phyloP scores from a whole-genome alignment of 805 yeast genomes.

The Starmerella davenportii region DNA sequence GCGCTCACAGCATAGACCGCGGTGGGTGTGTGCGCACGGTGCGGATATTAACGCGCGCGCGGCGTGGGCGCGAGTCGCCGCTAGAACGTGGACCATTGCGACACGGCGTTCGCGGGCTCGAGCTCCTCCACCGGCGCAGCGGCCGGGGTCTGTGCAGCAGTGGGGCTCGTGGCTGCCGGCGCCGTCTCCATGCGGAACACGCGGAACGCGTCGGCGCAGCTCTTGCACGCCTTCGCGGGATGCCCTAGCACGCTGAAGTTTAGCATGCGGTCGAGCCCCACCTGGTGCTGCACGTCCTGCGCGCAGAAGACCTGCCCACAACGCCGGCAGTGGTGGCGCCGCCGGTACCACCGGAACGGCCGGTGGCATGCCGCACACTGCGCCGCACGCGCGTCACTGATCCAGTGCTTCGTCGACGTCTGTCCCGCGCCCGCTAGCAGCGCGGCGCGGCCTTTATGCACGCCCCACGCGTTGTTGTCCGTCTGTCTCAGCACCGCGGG shows the following conservation, averaged over 20 bases:
- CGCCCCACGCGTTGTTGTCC: constrained; percentile 18
- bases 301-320: constrained; percentile 71
- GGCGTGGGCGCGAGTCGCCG: no score
- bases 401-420: constrained; percentile 26
- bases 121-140: constrained; percentile 11
- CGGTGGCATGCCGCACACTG: constrained; percentile 53
- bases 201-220: constrained; percentile 46
- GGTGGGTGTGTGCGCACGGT: no score
- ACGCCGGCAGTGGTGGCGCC: constrained; percentile 69
- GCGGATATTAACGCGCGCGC: no score
- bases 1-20: no score
- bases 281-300: constrained; percentile 42
- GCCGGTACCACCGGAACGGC: constrained; percentile 56
- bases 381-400: constrained; percentile 46
- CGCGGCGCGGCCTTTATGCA: constrained; percentile 11
- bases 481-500: constrained; percentile 70
- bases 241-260: constrained; percentile 48
- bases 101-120: constrained; percentile 9
- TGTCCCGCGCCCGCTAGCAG: constrained; percentile 13
- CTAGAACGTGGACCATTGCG: constrained; percentile 15
- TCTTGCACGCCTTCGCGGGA: constrained; percentile 50
- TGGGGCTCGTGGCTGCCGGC: constrained; percentile 12
- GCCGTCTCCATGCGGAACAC: constrained; percentile 26
- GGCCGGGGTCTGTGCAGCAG: constrained; percentile 6
- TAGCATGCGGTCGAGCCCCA: constrained; percentile 32